Evolutionary conservation across 1,284 basidiomycete species (phyloP), one percentile per base, ranked within the genome.

Genomic region (Puccinia novopanici): DNA sequence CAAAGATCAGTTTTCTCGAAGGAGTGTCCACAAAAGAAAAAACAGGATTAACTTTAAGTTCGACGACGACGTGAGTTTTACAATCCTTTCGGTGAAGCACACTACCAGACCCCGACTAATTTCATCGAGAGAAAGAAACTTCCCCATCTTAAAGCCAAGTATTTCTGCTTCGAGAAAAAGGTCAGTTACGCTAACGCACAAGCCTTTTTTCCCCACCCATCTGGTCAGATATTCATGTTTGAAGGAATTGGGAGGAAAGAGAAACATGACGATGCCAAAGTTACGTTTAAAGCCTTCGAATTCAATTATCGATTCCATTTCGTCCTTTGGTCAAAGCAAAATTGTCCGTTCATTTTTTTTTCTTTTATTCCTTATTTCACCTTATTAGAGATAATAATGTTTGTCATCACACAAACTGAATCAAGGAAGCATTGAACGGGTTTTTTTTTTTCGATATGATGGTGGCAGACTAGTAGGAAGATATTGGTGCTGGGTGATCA

Each of bases 211-310:
- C n/a, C n/a, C n/a, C n/a, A n/a, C n/a, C n/a, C 63, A 42, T 37
- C 34, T 48, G 2, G 40, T n/a, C 61, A 4, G 17, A 3, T 40
- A 19, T 42, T 37, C 3, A 37, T 17, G 40, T 40, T 6, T 42
- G 19, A 34, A 48, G n/a, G n/a, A 3, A 3, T n/a, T n/a, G 1
- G 42, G 24, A 48, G 19, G 34, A 40, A 42, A 37, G 17, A 37
- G 34, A 42, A 24, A 67, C 9, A 40, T 24, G 22, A 67, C 17
- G n/a, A 67, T 67, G 63, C 15, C 63, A 40, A 30, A 67, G 30
- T 67, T 67, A 42, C 34, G 63, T 45, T 45, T 67, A 27, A 59
- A 59, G 12, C 57, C 57, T 59, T 59, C 57, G 15, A 59, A 59
- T 34, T 59, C 57, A 30, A 59, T 59, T 27, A 59, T 59, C 27